A percentile compares a stretch with the other conserved stretches of the same genome.
These are phyloP conservation scores for Tetrapisispora nanseiensis DNA, from an alignment of 805 yeast genomes.

Conservation along the genomic window DNA sequence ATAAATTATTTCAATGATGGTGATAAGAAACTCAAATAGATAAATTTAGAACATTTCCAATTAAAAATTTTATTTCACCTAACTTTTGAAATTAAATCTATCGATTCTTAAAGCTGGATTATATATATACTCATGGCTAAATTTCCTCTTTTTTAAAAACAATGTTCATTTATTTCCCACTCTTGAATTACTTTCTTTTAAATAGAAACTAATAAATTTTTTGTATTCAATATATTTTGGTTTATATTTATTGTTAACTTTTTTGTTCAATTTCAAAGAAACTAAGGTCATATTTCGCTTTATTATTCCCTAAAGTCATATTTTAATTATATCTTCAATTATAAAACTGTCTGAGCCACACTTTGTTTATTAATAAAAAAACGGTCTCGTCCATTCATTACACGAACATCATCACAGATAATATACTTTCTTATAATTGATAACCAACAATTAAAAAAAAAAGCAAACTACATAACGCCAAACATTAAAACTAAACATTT, in stretches of 20 bases:
- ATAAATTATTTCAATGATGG: too few species aligned
- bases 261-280: background rate
- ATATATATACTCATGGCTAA: background rate
- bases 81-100: background rate
- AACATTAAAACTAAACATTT: background rate
- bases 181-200: too few species aligned
- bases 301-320: background rate
- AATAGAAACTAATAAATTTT: background rate
- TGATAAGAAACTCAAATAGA: too few species aligned
- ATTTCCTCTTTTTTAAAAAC: too few species aligned
- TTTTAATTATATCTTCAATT: conserved; percentile 1
- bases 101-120: background rate
- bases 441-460: background rate
- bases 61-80: too few species aligned
- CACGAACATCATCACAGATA: background rate
- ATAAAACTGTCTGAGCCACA: conserved; percentile 4
- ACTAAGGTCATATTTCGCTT: background rate
- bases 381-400: conserved; percentile 6
- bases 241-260: too few species aligned
- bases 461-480: background rate
- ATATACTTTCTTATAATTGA: background rate
- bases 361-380: conserved; percentile 1
- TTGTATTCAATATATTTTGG: background rate
- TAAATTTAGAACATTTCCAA: too few species aligned
- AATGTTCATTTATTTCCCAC: too few species aligned